Evolutionary conservation across 2,329 filamentous ascomycete species (phyloP).

Genomic region (Botryotinia convoluta): DNA sequence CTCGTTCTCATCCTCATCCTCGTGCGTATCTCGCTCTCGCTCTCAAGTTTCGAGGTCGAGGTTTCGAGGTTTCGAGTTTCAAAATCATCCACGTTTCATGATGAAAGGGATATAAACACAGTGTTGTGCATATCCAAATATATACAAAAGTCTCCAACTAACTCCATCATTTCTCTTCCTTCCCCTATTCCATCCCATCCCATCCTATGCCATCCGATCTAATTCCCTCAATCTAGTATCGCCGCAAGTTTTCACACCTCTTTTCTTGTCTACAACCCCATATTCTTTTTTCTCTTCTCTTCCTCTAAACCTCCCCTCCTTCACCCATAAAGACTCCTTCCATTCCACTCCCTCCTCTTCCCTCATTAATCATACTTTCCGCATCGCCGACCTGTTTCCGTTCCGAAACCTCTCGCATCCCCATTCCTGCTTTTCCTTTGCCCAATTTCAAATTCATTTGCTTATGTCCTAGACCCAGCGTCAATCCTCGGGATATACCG

Average conservation of each 20-base stretch:
- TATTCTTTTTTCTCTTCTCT: background rate
- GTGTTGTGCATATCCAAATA: slow-evolving; percentile 6
- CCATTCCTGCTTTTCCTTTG: slow-evolving; percentile 39
- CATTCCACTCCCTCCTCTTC: slow-evolving; percentile 31
- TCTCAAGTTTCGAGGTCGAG: background rate
- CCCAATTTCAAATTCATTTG: slow-evolving; percentile 66
- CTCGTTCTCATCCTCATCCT: background rate
- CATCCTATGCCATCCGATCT: background rate
- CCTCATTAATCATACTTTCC: slow-evolving; percentile 67
- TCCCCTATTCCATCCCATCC: background rate
- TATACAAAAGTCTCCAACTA: background rate
- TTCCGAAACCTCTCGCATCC: slow-evolving; percentile 70
- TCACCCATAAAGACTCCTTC: slow-evolving; percentile 38
- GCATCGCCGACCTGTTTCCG: slow-evolving; percentile 88
- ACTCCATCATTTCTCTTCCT: background rate
- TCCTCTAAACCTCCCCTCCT: slow-evolving; percentile 36
- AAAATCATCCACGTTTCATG: background rate
- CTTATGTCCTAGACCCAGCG: slow-evolving; percentile 50
- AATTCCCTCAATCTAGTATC: background rate
- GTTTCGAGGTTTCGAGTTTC: background rate
- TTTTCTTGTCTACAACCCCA: background rate
- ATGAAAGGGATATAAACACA: background rate
- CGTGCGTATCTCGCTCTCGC: background rate
- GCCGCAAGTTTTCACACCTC: background rate
- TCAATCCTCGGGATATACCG: slow-evolving; percentile 61